phyloP scores from a whole-genome alignment of 208 protist species.

The Sergeia podlipaevii region DNA sequence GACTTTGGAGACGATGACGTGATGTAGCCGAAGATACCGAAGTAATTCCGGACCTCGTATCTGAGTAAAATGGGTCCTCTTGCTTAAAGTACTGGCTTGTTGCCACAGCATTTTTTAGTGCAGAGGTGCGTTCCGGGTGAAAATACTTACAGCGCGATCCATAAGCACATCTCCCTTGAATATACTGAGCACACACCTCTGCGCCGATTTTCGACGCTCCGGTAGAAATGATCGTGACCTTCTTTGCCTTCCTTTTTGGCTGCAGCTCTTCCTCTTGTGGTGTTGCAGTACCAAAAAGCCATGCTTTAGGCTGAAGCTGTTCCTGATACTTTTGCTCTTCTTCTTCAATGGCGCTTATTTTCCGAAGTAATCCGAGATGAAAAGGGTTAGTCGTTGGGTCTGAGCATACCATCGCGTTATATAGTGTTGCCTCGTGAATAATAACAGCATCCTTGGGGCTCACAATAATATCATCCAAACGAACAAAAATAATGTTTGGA shows the following conservation, averaged over 20 bases:
- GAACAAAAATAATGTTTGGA: slow-evolving; percentile 69
- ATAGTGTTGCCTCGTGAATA: slow-evolving; percentile 54
- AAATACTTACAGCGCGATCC: slow-evolving; percentile 54
- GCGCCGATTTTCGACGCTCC: slow-evolving; percentile 33
- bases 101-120: slow-evolving; percentile 25
- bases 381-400: slow-evolving; percentile 80
- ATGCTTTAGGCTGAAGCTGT: slow-evolving; percentile 49
- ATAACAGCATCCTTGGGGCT: slow-evolving; percentile 37
- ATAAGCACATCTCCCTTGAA: slow-evolving; percentile 43
- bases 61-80: background rate
- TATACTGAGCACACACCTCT: slow-evolving; percentile 42
- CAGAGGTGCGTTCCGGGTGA: slow-evolving; percentile 36
- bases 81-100: slow-evolving; percentile 11
- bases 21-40: background rate
- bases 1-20: slow-evolving; percentile 30
- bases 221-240: slow-evolving; percentile 12
- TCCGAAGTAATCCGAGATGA: slow-evolving; percentile 63
- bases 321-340: slow-evolving; percentile 58
- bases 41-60: background rate
- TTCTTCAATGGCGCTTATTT: slow-evolving; percentile 73
- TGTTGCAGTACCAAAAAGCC: slow-evolving; percentile 28
- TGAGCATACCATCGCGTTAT: slow-evolving; percentile 66
- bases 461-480: slow-evolving; percentile 58
- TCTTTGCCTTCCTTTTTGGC: slow-evolving; percentile 17
- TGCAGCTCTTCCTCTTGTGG: background rate